Percentiles rank a stretch among this genome's conserved stretches.
These are phyloP conservation scores for Chamaecyparis obtusa DNA, from an alignment of 75 land plant species.

Conservation along the genomic window DNA sequence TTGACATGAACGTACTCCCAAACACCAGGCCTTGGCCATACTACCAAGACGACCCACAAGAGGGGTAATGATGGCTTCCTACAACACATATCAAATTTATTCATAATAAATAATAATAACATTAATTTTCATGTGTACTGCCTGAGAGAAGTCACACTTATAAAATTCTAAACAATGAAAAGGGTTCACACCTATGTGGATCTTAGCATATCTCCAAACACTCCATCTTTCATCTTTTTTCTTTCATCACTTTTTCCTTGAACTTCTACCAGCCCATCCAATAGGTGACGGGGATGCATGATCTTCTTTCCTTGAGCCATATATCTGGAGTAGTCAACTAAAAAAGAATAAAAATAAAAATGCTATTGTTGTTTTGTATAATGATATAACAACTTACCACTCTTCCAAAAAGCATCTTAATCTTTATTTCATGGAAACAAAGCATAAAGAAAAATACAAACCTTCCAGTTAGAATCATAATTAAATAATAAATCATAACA, in stretches of 20 bases:
- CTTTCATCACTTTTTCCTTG: constrained; percentile 10
- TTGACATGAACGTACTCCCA: constrained; percentile 70
- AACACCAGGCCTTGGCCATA: constrained; percentile 60
- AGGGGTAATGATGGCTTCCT: constrained; percentile 69
- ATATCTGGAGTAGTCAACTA: constrained; percentile 21
- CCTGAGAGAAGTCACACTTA: background rate
- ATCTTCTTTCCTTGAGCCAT: constrained; percentile 46
- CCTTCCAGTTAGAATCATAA: too few species aligned
- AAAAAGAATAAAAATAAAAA: background rate
- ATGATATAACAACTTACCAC: too few species aligned
- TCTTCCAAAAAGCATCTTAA: too few species aligned
- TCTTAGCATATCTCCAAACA: constrained; percentile 42
- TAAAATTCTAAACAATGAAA: background rate
- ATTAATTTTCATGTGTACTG: background rate
- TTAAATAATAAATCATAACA: too few species aligned
- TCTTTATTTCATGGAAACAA: too few species aligned
- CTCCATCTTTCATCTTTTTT: constrained; percentile 27
- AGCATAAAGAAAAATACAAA: too few species aligned
- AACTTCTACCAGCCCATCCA: constrained; percentile 35
- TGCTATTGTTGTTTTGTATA: too few species aligned
- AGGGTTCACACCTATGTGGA: constrained; percentile 51
- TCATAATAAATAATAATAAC: background rate
- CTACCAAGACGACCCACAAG: constrained; percentile 60
- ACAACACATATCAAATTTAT: background rate
- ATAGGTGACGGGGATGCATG: constrained; percentile 51